Percentiles rank a stretch among this genome's conserved stretches.
Conservation (phyloP, 768 basidiomycete species). For the Suillus subluteus region DNA sequence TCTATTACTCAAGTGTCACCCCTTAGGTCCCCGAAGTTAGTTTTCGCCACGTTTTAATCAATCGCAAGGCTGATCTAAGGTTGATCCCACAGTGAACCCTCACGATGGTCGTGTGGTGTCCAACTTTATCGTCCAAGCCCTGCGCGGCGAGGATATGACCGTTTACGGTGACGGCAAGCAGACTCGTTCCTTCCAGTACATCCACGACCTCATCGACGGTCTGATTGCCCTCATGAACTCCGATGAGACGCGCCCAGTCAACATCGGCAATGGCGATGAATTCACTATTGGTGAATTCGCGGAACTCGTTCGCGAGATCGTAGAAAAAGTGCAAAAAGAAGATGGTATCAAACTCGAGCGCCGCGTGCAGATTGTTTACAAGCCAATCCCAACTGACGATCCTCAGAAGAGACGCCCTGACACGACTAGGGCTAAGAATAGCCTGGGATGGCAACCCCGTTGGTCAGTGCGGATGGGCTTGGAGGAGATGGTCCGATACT, state of each 20-base stretch:
- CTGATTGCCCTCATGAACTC: conserved; percentile 96
- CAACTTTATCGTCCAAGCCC: conserved; percentile 98
- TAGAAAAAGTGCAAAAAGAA: conserved; percentile 89
- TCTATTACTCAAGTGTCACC: not conserved
- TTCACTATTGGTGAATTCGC: conserved; percentile 97
- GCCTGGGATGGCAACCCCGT: conserved; percentile 86
- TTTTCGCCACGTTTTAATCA: conserved; percentile 10
- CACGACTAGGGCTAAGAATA: conserved; percentile 85
- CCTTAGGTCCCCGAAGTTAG: conserved; percentile 65
- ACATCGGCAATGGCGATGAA: conserved; percentile 95
- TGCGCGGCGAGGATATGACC: conserved; percentile 95
- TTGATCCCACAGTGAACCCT: conserved; percentile 75
- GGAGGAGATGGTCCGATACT: conserved; percentile 94
- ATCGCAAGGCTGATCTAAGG: conserved; percentile 7
- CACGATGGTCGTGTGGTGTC: conserved; percentile 97
- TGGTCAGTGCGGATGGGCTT: conserved; percentile 94
- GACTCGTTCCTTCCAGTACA: conserved; percentile 96
- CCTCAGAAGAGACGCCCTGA: conserved; percentile 94
- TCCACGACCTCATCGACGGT: conserved; percentile 97
- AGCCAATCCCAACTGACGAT: conserved; percentile 88
- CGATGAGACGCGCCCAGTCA: conserved; percentile 89
- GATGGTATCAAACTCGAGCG: conserved; percentile 59
- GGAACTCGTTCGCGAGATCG: conserved; percentile 87
- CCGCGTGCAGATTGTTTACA: conserved; percentile 72
- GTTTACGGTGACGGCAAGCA: conserved; percentile 94